Conservation (phyloP, 2,329 filamentous ascomycete species). For the Trichocomaceae sp. region DNA sequence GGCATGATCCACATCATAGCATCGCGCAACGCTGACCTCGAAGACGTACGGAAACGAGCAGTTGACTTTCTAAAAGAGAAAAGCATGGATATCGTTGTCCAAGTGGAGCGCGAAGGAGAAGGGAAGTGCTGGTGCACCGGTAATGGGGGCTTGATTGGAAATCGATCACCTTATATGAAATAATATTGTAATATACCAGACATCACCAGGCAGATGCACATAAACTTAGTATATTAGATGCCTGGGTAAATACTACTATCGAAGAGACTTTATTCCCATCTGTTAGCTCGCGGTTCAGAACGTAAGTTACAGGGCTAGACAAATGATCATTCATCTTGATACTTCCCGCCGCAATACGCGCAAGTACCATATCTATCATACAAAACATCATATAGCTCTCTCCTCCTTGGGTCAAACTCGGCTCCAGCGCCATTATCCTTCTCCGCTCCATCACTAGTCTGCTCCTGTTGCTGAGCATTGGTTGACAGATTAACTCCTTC, state of each 20-base stretch:
- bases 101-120: conserved; percentile 81
- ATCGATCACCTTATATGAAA: conserved; percentile 9
- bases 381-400: conserved; percentile 18
- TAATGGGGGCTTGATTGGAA: conserved; percentile 27
- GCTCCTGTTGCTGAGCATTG: neutral
- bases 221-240: neutral
- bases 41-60: conserved; percentile 78
- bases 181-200: neutral
- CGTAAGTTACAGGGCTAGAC: no score
- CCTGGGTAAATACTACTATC: neutral
- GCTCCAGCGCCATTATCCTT: neutral
- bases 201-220: neutral
- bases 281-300: no score
- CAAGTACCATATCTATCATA: conserved; percentile 32
- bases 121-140: conserved; percentile 55
- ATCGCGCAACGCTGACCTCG: conserved; percentile 62
- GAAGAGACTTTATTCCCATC: neutral
- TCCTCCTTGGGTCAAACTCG: neutral
- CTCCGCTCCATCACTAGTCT: neutral
- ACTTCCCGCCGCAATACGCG: conserved; percentile 32
- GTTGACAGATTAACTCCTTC: neutral
- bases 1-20: conserved; percentile 53
- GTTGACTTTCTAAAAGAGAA: conserved; percentile 62
- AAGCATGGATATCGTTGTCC: conserved; percentile 74
- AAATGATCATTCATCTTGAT: conserved; percentile 15